Base-by-base conservation (phyloP, 2,329 filamentous ascomycete species). In the Endoconidiophora laricicola region DNA sequence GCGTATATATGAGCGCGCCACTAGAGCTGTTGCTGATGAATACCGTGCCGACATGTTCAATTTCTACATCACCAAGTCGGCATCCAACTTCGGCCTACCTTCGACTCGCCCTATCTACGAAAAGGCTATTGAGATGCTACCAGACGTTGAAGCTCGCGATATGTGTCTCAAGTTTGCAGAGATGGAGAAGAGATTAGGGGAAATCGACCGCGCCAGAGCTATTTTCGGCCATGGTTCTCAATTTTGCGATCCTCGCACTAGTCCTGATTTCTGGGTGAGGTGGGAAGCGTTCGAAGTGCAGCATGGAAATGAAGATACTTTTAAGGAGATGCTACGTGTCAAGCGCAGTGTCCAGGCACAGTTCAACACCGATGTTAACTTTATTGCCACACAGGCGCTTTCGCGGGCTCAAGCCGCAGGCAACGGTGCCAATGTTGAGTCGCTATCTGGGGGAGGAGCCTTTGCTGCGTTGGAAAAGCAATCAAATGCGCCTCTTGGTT, bases 101-200 rank as follows among this genome's bases (percentile, higher is more conserved):
- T 96, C 91, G 0, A 95, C 91, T 2, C 73, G 91, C 47, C 82
- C 86, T 0, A 98, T 98, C 58, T 98, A 98, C 69, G 91, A 98
- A 67, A 81, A 88, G 51, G 90, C 91, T 37, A 94, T 98, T 57
- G 81, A 86, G 9, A 84, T 87, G n/a, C 71, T 98, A 36, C 90
- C 93, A 0, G 91, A 98, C 64, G 77, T 73, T 55, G 91, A 96
- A 65, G 91, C 90, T 5, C 86, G 88, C 61, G 85, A 91, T 58
- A 98, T 98, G 91, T 98, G 91, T 66, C 78, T 98, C 62, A 96
- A 95, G 62, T 98, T 98, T 61, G 91, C 91, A 2, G 87, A 95
- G 60, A 94, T 94, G 87, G 87, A 95, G 68, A 79, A 88, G 58
- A 72, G 87, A 26, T 69, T 95, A 4, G 88, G 88, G 55, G 87